Conservation (phyloP, 441 rosid species). For the Adansonia madagascariensis region DNA sequence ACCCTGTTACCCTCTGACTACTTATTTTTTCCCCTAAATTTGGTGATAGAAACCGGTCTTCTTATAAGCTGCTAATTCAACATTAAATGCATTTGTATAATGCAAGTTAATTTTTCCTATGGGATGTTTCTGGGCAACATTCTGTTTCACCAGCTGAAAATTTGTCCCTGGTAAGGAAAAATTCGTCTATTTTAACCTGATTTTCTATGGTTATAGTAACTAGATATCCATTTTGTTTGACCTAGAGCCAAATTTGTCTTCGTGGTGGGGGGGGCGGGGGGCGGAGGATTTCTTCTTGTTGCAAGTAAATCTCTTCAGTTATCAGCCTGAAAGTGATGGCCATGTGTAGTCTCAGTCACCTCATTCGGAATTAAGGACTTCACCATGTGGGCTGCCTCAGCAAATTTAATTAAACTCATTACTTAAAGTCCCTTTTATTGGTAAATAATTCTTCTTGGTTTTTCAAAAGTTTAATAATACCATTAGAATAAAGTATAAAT, state of each 20-base stretch:
- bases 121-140: neutral
- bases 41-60: neutral
- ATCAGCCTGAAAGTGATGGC: slow-evolving; percentile 37
- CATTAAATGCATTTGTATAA: neutral
- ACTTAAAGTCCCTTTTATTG: neutral
- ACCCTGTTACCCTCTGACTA: too few relatives aligned
- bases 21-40: neutral
- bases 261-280: too few relatives aligned
- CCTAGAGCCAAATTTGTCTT: neutral
- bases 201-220: neutral
- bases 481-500: neutral
- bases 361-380: neutral
- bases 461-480: neutral
- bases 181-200: neutral
- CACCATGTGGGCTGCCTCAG: slow-evolving; percentile 24
- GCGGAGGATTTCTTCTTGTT: neutral
- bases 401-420: neutral
- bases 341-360: slow-evolving; percentile 26
- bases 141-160: neutral
- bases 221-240: neutral
- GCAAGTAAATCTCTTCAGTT: neutral
- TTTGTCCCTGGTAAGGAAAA: neutral
- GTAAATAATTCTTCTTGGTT: neutral
- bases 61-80: neutral
- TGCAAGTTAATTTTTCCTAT: neutral